Conservation (phyloP, 1,284 basidiomycete species). For the Erythrobasidium hasegawianum region DNA sequence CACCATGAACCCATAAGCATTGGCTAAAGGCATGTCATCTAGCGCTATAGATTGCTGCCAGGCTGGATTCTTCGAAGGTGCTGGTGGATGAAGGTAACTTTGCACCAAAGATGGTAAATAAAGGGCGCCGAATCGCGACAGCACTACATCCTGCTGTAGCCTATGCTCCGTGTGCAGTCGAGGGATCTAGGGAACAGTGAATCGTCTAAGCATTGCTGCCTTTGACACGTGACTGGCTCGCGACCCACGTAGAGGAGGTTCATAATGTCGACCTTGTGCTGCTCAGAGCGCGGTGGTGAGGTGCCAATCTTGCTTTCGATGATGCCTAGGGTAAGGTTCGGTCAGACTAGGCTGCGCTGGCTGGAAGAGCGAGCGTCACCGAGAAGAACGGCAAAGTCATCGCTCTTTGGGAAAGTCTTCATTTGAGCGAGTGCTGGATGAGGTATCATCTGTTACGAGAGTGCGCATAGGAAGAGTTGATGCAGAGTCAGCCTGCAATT, state of each 20-base stretch:
- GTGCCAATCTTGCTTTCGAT: conserved; percentile 20
- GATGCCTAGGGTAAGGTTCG: conserved; percentile 1
- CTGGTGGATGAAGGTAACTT: conserved; percentile 17
- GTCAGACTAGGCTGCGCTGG: background rate
- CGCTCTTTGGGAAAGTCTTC: conserved; percentile 27
- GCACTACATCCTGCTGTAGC: conserved; percentile 31
- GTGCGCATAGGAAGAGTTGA: too few species aligned
- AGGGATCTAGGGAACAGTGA: conserved; percentile 30
- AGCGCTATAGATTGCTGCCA: conserved; percentile 24
- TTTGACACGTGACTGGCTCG: background rate
- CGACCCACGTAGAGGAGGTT: conserved; percentile 23
- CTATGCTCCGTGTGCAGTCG: conserved; percentile 17
- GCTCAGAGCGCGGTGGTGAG: conserved; percentile 27
- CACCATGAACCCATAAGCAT: conserved; percentile 30
- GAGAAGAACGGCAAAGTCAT: conserved; percentile 32
- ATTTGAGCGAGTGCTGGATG: conserved; percentile 7
- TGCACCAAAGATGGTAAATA: conserved; percentile 24
- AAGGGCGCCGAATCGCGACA: conserved; percentile 28
- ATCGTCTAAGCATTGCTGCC: background rate
- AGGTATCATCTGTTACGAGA: background rate
- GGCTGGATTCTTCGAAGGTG: conserved; percentile 5
- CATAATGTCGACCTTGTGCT: conserved; percentile 34
- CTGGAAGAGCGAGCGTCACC: conserved; percentile 11
- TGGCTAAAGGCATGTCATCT: conserved; percentile 22
- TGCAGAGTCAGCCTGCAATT: too few species aligned